phyloP scores from a whole-genome alignment of 148 eudicot species.

The Chenopodium suecicum region DNA sequence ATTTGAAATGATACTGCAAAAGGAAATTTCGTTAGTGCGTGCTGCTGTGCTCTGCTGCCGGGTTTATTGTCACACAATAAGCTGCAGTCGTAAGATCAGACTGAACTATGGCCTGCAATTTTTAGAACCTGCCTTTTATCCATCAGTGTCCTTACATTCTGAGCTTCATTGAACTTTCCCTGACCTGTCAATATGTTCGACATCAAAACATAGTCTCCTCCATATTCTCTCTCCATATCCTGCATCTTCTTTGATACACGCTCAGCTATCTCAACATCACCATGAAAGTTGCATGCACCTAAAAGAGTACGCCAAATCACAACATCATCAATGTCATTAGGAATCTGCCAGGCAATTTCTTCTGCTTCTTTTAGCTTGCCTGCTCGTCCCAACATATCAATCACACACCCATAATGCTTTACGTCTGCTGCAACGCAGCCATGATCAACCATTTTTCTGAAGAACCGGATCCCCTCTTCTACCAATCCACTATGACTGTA shows the following conservation, averaged over 20 bases:
- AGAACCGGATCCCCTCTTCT: constrained; percentile 55
- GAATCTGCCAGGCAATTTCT: constrained; percentile 42
- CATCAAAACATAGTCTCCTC: constrained; percentile 69
- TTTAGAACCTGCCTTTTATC: constrained; percentile 38
- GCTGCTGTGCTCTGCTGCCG: background rate
- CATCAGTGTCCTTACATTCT: constrained; percentile 44
- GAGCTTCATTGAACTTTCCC: constrained; percentile 54
- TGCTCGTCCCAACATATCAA: constrained; percentile 68
- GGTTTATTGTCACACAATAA: too few relatives aligned
- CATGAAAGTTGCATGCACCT: constrained; percentile 66
- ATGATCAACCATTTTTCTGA: constrained; percentile 44
- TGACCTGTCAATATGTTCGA: constrained; percentile 54
- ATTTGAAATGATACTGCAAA: background rate
- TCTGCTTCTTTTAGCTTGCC: constrained; percentile 67
- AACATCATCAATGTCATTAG: constrained; percentile 35
- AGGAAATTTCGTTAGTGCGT: too few relatives aligned
- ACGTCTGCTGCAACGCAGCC: constrained; percentile 35
- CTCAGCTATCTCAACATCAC: constrained; percentile 48
- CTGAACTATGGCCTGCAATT: constrained; percentile 41
- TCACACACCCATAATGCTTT: constrained; percentile 58
- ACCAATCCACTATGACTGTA: constrained; percentile 67
- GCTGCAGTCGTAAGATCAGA: background rate
- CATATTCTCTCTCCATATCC: constrained; percentile 54
- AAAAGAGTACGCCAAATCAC: constrained; percentile 73
- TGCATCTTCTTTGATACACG: constrained; percentile 42